These are phyloP conservation scores for Astrothelium macrocarpum DNA, from an alignment of 495 filamentous ascomycete species.

Conservation along the genomic window DNA sequence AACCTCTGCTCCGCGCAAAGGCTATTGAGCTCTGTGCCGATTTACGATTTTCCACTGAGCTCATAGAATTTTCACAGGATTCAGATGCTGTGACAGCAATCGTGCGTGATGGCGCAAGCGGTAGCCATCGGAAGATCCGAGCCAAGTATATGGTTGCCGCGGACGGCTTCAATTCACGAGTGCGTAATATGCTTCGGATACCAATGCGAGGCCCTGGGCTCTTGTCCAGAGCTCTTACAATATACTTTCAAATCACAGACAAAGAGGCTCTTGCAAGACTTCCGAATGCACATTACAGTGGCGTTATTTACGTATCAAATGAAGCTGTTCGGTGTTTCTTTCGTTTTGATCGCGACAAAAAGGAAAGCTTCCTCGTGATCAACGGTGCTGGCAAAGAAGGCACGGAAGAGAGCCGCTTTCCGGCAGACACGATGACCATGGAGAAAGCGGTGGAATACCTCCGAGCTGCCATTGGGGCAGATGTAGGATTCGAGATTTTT, in stretches of 20 bases:
- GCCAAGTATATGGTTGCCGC: slow-evolving; percentile 12
- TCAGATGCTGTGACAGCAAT: slow-evolving; percentile 2
- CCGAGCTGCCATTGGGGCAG: slow-evolving; percentile 10
- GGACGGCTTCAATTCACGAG: slow-evolving; percentile 8
- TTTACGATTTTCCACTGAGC: slow-evolving; percentile 9
- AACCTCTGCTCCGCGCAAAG: slow-evolving; percentile 8
- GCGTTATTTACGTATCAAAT: slow-evolving; percentile 9
- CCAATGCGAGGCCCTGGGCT: slow-evolving; percentile 5
- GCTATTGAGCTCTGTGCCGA: not conserved
- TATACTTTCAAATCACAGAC: slow-evolving; percentile 8
- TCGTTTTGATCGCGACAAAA: slow-evolving; percentile 7
- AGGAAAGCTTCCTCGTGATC: slow-evolving; percentile 11
- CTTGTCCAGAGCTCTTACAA: slow-evolving; percentile 6
- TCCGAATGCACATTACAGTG: slow-evolving; percentile 10
- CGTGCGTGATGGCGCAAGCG: not conserved
- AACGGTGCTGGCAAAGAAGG: slow-evolving; percentile 7
- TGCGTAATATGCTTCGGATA: slow-evolving; percentile 9
- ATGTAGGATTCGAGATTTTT: slow-evolving; percentile 10
- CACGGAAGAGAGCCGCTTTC: slow-evolving; percentile 9
- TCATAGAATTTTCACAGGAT: slow-evolving; percentile 9
- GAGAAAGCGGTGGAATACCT: slow-evolving; percentile 6
- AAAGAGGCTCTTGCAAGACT: slow-evolving; percentile 5
- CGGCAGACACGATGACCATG: slow-evolving; percentile 7
- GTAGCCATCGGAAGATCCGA: slow-evolving; percentile 4
- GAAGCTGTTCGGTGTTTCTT: slow-evolving; percentile 5